Evolutionary conservation across 2,329 filamentous ascomycete genomes (phyloP).

Genomic region (Colletotrichum sidae): DNA sequence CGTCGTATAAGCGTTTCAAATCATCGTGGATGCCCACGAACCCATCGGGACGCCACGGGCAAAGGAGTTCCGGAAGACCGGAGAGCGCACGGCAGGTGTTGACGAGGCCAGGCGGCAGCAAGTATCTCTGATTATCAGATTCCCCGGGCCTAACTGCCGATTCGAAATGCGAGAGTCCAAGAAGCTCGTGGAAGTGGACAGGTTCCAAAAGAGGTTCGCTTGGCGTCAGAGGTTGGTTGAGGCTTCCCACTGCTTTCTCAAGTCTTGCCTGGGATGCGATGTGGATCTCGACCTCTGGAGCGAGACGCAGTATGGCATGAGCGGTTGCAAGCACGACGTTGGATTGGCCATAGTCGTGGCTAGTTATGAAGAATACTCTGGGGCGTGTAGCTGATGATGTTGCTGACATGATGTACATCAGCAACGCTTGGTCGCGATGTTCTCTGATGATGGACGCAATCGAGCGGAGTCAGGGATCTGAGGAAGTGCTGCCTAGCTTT

Average conservation of each 20-base stretch:
- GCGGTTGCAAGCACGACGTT: conserved; percentile 58
- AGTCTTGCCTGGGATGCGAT: conserved; percentile 49
- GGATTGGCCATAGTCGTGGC: conserved; percentile 58
- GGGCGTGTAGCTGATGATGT: not conserved
- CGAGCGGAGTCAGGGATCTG: no score
- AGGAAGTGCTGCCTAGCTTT: no score
- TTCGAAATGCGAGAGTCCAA: conserved; percentile 1
- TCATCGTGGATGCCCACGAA: not conserved
- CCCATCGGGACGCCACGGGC: not conserved
- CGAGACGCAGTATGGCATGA: conserved; percentile 50
- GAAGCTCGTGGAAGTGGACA: not conserved
- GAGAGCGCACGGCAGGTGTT: conserved; percentile 1
- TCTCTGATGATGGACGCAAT: no score
- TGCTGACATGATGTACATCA: not conserved
- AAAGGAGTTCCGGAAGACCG: not conserved
- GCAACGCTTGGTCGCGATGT: no score
- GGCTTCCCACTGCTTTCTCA: not conserved
- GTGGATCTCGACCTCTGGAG: conserved; percentile 53
- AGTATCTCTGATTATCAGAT: not conserved
- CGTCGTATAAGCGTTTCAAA: conserved; percentile 9
- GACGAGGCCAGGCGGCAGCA: conserved; percentile 2
- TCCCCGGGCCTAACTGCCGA: not conserved
- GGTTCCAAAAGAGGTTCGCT: not conserved
- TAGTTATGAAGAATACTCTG: conserved; percentile 56
- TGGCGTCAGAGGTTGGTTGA: not conserved